Conservation (phyloP, 225 moss, liverwort and hornwort genomes). For the Polytrichum commune region DNA sequence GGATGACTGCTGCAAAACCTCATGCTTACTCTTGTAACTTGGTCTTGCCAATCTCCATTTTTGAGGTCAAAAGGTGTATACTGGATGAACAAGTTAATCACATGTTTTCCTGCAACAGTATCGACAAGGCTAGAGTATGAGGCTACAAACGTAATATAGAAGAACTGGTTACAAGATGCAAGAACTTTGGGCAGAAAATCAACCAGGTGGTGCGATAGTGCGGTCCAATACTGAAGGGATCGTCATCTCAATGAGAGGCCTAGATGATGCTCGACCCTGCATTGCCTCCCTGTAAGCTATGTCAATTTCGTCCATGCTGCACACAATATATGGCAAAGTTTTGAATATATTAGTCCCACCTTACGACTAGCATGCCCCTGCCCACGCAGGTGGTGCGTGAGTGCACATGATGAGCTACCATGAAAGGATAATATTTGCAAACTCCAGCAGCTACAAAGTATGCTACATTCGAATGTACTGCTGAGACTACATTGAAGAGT, state of each 20-base stretch:
- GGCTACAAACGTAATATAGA: too few species aligned
- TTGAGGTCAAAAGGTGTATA: constrained; percentile 78
- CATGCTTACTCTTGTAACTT: constrained; percentile 57
- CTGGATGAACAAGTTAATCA: constrained; percentile 88
- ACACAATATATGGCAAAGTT: constrained; percentile 16
- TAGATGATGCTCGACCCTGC: constrained; percentile 64
- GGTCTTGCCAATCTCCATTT: constrained; percentile 69
- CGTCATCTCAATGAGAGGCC: constrained; percentile 91
- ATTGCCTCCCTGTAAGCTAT: constrained; percentile 71
- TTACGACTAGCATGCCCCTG: too few species aligned
- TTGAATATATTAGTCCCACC: too few species aligned
- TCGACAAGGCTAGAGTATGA: background rate
- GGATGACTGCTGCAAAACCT: background rate
- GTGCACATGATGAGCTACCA: too few species aligned
- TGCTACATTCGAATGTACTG: background rate
- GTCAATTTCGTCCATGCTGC: constrained; percentile 87
- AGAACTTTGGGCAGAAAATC: constrained; percentile 10
- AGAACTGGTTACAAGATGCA: too few species aligned
- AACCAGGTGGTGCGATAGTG: constrained; percentile 80
- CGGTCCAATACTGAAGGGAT: constrained; percentile 82
- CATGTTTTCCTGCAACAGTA: constrained; percentile 73
- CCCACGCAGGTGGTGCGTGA: too few species aligned
- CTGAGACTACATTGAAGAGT: background rate
- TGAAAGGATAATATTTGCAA: too few species aligned
- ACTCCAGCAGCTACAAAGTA: too few species aligned